phyloP scores from a whole-genome alignment of 257 asterid genomes.

The Leptodermis oblonga region DNA sequence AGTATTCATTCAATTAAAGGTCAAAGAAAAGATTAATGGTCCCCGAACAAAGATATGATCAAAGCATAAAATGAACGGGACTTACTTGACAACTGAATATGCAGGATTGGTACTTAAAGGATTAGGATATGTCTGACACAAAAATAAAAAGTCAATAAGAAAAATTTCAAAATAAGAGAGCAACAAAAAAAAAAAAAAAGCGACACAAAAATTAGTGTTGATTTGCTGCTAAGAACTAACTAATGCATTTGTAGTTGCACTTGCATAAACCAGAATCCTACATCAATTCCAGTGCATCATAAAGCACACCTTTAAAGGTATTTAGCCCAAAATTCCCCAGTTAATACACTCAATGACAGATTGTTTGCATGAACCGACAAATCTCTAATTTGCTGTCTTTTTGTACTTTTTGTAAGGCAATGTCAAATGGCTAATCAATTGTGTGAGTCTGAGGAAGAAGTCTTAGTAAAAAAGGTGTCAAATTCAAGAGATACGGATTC shows the following conservation, averaged over 20 bases:
- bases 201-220: not conserved
- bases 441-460: not conserved
- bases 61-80: conserved; percentile 10
- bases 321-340: not conserved
- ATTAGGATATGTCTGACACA: conserved; percentile 40
- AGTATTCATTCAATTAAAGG: conserved; percentile 1
- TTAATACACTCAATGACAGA: not conserved
- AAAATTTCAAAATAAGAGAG: not conserved
- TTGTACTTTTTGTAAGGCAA: not conserved
- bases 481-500: not conserved
- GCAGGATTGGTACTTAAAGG: conserved; percentile 47
- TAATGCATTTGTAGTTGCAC: not conserved
- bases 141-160: conserved; percentile 24
- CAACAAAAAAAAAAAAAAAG: not conserved
- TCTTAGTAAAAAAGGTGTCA: no score
- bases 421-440: no score
- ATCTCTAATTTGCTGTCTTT: not conserved
- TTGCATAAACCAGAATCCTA: not conserved
- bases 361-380: not conserved
- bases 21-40: not conserved
- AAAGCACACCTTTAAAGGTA: not conserved
- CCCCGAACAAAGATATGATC: not conserved
- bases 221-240: not conserved
- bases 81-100: conserved; percentile 55
- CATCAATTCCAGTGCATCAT: not conserved